Evolutionary conservation across 768 basidiomycete genomes (phyloP), one percentile per base, ranked within the genome.

Genomic region (Boletus barrowsii): DNA sequence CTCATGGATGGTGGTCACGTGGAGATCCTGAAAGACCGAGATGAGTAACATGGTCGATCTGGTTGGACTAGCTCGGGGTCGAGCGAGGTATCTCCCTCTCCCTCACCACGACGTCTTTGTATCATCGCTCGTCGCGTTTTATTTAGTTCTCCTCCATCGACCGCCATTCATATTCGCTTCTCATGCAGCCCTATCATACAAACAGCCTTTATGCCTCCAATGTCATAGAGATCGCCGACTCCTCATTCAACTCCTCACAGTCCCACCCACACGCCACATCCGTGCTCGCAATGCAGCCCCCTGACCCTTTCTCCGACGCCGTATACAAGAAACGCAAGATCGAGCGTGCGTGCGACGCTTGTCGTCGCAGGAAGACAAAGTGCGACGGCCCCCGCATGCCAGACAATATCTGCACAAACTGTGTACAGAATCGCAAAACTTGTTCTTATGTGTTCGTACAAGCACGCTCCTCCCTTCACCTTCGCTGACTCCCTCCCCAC

Each of bases 371-470:
- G 42, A 85, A 85, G 67, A 81, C 79, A 39, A 80, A 77, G 60
- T 86, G 84, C 61, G 83, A 85, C 63, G 83, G 83, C 9, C 75
- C 82, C 14, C 76, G 71, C 60, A 79, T 76, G 72, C 63, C 68
- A 5, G 72, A 78, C 52, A 77, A 79, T 51, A 54, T 76, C 20
- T 87, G 85, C 62, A 76, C 85, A 36, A 86, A 83, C 64, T 87
- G 85, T 65, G 47, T 72, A 9, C 77, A 79, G 56, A 67, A 74
- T 53, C 70, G 72, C 55, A 82, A 80, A 57, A 61, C 71, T 4
- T 87, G 85, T 54, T 83, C 83, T 29, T 87, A 87, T 62, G 56
- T 84, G 83, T 83, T 57, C 46, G 81, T 74, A 35, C 48, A 45
- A 40, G 4, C 36, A 49, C 52, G 10, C 32, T 33, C 33, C 32